Conservation (phyloP, 2,329 filamentous ascomycete genomes). For the Macrophomina pseudophaseolina region DNA sequence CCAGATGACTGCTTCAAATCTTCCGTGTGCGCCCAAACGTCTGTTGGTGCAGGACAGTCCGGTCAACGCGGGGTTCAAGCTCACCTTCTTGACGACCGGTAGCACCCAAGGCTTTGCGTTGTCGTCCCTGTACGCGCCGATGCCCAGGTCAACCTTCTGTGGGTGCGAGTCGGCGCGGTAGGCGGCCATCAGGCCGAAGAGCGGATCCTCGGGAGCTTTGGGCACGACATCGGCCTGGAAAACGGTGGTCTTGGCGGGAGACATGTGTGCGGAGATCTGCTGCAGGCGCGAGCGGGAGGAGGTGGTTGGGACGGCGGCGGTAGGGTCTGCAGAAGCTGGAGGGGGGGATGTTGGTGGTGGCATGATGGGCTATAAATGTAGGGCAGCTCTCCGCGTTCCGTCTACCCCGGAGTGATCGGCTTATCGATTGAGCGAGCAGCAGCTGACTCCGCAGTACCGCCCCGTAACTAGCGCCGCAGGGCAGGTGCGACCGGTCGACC, state of each 20-base stretch:
- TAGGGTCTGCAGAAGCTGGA: slow-evolving; percentile 13
- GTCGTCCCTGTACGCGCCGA: slow-evolving; percentile 94
- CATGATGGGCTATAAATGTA: slow-evolving; percentile 26
- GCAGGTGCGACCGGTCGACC: neutral
- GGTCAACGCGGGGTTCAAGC: slow-evolving; percentile 29
- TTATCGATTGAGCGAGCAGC: slow-evolving; percentile 25
- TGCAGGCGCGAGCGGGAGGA: slow-evolving; percentile 46
- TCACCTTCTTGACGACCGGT: slow-evolving; percentile 94
- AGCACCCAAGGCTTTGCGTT: slow-evolving; percentile 97
- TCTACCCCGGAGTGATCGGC: slow-evolving; percentile 21
- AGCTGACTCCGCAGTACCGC: slow-evolving; percentile 8
- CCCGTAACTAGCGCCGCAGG: neutral
- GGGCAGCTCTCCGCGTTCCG: slow-evolving; percentile 22
- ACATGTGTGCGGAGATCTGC: slow-evolving; percentile 73
- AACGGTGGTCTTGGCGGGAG: slow-evolving; percentile 64
- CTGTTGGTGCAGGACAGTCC: too few species aligned
- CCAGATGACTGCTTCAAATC: too few species aligned
- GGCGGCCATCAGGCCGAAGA: slow-evolving; percentile 90
- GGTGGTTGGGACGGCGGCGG: neutral
- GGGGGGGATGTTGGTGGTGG: slow-evolving; percentile 29
- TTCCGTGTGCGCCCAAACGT: too few species aligned
- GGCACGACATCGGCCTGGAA: slow-evolving; percentile 81
- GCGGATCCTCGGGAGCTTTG: slow-evolving; percentile 89
- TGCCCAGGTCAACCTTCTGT: slow-evolving; percentile 91
- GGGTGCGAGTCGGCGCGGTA: slow-evolving; percentile 77